These are phyloP conservation scores for Vanrija sp. DNA, from an alignment of 1,284 basidiomycete species.

Conservation along the genomic window DNA sequence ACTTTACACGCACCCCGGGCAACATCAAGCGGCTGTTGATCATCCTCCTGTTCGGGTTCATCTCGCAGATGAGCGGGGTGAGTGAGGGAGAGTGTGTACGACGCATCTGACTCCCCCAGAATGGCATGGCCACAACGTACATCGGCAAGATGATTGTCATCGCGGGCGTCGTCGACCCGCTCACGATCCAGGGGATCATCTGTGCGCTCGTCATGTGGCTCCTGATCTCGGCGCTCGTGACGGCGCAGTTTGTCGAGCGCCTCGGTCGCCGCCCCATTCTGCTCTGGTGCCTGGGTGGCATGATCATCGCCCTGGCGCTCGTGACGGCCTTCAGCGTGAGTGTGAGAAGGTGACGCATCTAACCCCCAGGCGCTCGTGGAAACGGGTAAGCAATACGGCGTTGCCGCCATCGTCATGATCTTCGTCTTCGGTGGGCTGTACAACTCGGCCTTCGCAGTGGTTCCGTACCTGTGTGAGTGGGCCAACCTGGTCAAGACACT, in stretches of 20 bases:
- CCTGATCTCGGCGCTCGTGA: constrained; percentile 18
- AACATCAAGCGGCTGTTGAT: constrained; percentile 52
- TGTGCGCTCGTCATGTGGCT: constrained; percentile 49
- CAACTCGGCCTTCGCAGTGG: constrained; percentile 13
- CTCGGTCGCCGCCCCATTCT: constrained; percentile 27
- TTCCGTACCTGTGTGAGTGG: constrained; percentile 62
- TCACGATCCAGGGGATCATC: constrained; percentile 60
- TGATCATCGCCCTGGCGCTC: constrained; percentile 60
- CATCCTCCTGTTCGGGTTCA: constrained; percentile 38
- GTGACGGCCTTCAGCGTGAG: constrained; percentile 65
- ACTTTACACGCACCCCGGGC: constrained; percentile 38
- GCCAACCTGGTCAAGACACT: constrained; percentile 44
- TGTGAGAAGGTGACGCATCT: constrained; percentile 33
- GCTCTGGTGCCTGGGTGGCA: constrained; percentile 57
- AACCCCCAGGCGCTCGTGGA: constrained; percentile 22
- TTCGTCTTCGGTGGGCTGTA: constrained; percentile 21
- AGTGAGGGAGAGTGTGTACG: background rate
- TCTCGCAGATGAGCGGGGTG: background rate
- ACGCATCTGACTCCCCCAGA: constrained; percentile 1
- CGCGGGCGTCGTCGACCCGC: constrained; percentile 61
- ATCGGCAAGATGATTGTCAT: constrained; percentile 54
- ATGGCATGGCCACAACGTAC: constrained; percentile 59
- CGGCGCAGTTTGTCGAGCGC: constrained; percentile 23
- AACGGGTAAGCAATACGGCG: constrained; percentile 26
- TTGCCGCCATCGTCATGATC: constrained; percentile 3